Percentiles rank a stretch among this genome's conserved stretches.
Conservation (phyloP, 23 red algal species). For the Agarophyton chilense region DNA sequence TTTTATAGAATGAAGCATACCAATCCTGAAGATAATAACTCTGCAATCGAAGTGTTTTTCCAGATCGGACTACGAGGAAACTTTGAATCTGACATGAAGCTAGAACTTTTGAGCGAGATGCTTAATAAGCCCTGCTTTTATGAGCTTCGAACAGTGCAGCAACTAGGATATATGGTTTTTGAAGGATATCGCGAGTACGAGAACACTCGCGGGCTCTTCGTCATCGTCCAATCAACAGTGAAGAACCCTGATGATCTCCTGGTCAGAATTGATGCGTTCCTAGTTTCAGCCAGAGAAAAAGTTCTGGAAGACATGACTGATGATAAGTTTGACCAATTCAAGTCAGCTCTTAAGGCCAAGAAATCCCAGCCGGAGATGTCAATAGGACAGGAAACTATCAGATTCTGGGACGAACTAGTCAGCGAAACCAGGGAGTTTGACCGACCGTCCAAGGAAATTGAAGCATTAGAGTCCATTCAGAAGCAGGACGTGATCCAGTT, state of each 20-base stretch:
- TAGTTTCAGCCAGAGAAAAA: constrained; percentile 37
- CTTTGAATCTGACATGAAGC: constrained; percentile 51
- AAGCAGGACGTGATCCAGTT: constrained; percentile 62
- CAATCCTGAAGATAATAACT: constrained; percentile 87
- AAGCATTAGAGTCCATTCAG: constrained; percentile 45
- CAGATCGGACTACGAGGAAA: constrained; percentile 66
- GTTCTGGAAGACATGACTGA: constrained; percentile 52
- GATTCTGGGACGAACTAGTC: constrained; percentile 75
- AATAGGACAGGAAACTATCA: constrained; percentile 37
- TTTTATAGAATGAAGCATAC: constrained; percentile 42
- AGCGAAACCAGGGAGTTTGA: constrained; percentile 36
- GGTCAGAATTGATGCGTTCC: constrained; percentile 70
- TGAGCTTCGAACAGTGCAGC: constrained; percentile 87
- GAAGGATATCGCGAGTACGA: constrained; percentile 50
- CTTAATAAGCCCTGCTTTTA: constrained; percentile 87
- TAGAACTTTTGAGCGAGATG: constrained; percentile 79
- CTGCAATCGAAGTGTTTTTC: constrained; percentile 69
- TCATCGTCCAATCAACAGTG: constrained; percentile 91
- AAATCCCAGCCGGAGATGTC: constrained; percentile 69
- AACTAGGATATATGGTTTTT: constrained; percentile 94
- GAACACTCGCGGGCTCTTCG: constrained; percentile 51
- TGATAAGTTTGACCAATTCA: constrained; percentile 71
- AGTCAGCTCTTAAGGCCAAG: constrained; percentile 42
- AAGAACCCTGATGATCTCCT: constrained; percentile 68
- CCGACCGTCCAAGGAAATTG: constrained; percentile 63